phyloP scores from a whole-genome alignment of 495 filamentous ascomycete species.

The Penicillium daleae region DNA sequence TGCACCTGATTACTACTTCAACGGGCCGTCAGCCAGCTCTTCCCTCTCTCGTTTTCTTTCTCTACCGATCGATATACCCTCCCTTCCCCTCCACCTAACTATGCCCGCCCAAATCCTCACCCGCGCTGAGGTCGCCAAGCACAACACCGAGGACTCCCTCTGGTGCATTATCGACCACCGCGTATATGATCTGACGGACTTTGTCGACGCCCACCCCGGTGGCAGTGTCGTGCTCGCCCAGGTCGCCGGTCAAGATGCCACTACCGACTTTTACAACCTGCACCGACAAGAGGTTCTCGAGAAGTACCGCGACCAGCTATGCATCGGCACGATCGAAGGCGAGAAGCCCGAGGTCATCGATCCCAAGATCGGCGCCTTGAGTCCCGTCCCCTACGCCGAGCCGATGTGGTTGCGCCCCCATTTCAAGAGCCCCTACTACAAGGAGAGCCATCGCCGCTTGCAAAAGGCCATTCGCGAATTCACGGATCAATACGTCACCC shows the following conservation, averaged over 20 bases:
- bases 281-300: constrained; percentile 68
- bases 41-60: not conserved
- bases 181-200: constrained; percentile 63
- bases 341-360: constrained; percentile 75
- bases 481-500: constrained; percentile 68
- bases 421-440: constrained; percentile 85
- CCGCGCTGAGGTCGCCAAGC: constrained; percentile 54
- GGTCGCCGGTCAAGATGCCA: constrained; percentile 61
- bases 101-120: constrained; percentile 42
- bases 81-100: not conserved
- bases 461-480: constrained; percentile 76
- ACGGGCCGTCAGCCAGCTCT: not conserved
- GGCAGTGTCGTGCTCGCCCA: constrained; percentile 58
- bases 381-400: constrained; percentile 78
- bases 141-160: constrained; percentile 57
- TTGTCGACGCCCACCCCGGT: constrained; percentile 63
- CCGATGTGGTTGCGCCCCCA: constrained; percentile 77
- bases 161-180: constrained; percentile 64
- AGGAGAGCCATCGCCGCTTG: constrained; percentile 70
- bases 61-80: not conserved
- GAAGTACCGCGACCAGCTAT: constrained; percentile 71
- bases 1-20: not conserved
- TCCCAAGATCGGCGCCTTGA: constrained; percentile 71
- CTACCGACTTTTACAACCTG: constrained; percentile 58
- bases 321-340: constrained; percentile 73